Evolutionary conservation across 75 land plant species (phyloP).

Genomic region (Azolla pinnata): DNA sequence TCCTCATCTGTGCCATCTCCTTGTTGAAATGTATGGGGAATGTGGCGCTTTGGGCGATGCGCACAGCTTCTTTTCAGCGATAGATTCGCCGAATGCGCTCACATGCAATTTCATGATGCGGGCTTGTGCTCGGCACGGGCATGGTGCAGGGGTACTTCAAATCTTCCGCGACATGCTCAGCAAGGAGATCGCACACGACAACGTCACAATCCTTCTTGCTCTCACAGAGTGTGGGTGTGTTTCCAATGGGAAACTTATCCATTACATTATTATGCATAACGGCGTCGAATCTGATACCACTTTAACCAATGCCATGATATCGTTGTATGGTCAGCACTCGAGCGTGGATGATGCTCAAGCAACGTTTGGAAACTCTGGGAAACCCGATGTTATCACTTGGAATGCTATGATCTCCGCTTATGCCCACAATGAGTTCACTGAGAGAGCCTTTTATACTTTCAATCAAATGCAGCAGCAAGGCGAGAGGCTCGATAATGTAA

Average conservation of each 20-base stretch:
- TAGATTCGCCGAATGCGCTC: not conserved
- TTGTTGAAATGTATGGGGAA: slow-evolving; percentile 1
- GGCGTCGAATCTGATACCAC: slow-evolving; percentile 11
- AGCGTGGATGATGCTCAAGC: slow-evolving; percentile 4
- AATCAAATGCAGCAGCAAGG: slow-evolving; percentile 1
- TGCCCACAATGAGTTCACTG: not conserved
- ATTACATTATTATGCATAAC: slow-evolving; percentile 2
- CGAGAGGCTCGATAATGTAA: not conserved
- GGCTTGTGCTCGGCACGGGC: not conserved
- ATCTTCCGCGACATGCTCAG: not conserved
- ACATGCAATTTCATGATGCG: slow-evolving; percentile 22
- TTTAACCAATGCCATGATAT: slow-evolving; percentile 10
- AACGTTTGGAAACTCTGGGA: slow-evolving; percentile 6
- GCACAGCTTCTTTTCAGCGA: not conserved
- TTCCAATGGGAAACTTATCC: slow-evolving; percentile 5
- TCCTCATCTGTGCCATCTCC: not conserved
- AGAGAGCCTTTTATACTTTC: not conserved
- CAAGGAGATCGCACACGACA: not conserved
- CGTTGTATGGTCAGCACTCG: slow-evolving; percentile 22
- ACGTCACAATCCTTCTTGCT: slow-evolving; percentile 4
- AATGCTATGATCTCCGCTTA: slow-evolving; percentile 12
- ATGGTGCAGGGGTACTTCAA: slow-evolving; percentile 1
- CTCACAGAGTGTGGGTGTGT: slow-evolving; percentile 8
- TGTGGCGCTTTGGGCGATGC: not conserved
- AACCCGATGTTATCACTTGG: slow-evolving; percentile 21